Base-by-base conservation (phyloP, 208 protist genomes). In the Kentomonas sorsogonicus region DNA sequence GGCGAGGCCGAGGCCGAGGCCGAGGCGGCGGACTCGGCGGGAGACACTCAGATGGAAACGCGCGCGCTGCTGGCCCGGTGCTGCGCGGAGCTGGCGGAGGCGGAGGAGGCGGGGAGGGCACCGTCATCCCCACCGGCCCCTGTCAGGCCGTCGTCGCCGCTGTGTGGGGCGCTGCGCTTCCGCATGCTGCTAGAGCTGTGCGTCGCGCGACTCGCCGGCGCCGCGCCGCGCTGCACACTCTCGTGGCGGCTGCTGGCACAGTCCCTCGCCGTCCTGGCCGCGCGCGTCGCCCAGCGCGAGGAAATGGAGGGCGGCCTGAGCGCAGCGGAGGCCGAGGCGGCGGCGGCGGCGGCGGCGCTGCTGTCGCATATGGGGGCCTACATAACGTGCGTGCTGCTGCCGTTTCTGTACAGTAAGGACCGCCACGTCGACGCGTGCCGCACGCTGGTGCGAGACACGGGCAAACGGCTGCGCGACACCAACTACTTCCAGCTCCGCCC, bases 111-210 rank as follows among this genome's bases (percentile, higher is more conserved):
- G 33, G 7, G 33, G 33, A 15, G 7, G 33, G 7, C 11, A 5
- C 33, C 11, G 11, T 36, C 7, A 5, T 11, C 11, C 33, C 33
- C 11, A 11, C 7, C 33, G 33, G 7, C 7, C 33, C 7, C 33
- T 11, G 7, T 11, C 7, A 5, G 33, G 33, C 33, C 7, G 7
- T 11, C 11, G 7, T 41, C 38, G 13, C 38, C 38, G 13, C 30
- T 60, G 20, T 66, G 57, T 15, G 66, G 70, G 0, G 73, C 69
- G 27, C 48, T 78, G 13, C 59, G 77, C n/a, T 71, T 63, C 10
- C 80, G 79, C 54, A 56, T 83, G 31, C 16, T 89, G 18, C 26
- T 75, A 0, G 69, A 85, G 44, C 51, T 83, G 16, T 69, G 62
- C 36, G 63, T 72, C n/a, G 47, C 65, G 10, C 73, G 74, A 7